Conservation (phyloP, 163 green algal genomes). For the Scenedesmus sp. region DNA sequence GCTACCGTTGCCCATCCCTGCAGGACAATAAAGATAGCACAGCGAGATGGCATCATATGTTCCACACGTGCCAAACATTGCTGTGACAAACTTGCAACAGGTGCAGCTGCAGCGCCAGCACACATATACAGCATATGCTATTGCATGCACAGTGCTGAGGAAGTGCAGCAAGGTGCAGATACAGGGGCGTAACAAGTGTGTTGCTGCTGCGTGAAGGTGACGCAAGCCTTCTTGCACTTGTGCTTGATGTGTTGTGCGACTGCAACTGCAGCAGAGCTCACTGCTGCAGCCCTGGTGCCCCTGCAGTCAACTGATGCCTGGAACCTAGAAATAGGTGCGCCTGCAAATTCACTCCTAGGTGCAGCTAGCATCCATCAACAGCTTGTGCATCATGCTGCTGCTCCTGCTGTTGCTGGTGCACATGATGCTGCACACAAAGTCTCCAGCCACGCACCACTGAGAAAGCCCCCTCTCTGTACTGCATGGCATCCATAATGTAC, state of each 20-base stretch:
- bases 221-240: not conserved
- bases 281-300: not conserved
- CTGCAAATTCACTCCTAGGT: not conserved
- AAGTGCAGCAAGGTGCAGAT: not conserved
- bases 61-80: not conserved
- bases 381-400: not conserved
- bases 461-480: conserved; percentile 67
- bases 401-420: not conserved
- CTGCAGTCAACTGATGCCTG: not conserved
- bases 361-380: not conserved
- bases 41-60: not conserved
- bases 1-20: conserved; percentile 84
- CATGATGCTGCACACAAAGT: not conserved
- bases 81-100: not conserved
- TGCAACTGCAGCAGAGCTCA: no score
- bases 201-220: not conserved
- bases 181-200: not conserved
- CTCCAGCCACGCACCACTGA: conserved; percentile 58
- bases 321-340: no score
- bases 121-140: not conserved
- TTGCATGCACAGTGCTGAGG: no score
- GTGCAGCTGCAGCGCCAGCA: not conserved
- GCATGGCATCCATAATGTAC: conserved; percentile 92
- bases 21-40: not conserved
- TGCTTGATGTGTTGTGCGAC: not conserved